Evolutionary conservation across 2,329 filamentous ascomycete species (phyloP).

Genomic region (Beauveria medogensis): DNA sequence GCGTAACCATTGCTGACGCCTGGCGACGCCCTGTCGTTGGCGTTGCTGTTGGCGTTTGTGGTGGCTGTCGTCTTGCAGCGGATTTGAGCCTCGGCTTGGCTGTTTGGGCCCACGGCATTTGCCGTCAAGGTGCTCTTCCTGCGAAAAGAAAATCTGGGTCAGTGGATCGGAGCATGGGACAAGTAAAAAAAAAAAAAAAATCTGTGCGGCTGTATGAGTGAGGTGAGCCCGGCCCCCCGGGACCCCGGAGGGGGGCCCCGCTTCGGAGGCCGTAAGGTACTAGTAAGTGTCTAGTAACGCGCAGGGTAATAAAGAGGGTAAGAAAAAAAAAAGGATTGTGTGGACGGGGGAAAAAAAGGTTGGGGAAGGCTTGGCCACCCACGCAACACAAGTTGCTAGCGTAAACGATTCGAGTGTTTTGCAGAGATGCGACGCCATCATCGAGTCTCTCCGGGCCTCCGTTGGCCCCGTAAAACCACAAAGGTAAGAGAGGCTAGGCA

Average conservation of each 20-base stretch:
- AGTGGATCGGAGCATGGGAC: conserved; percentile 13
- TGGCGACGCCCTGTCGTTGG: neutral
- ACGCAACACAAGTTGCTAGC: neutral
- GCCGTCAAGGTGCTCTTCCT: conserved; percentile 38
- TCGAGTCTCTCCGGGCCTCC: conserved; percentile 8
- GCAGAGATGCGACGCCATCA: neutral
- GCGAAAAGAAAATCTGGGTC: conserved; percentile 16
- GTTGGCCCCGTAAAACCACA: conserved; percentile 6
- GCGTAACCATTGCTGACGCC: neutral
- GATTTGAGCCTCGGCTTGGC: conserved; percentile 38
- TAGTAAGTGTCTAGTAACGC: neutral
- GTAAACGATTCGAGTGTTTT: neutral
- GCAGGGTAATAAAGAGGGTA: neutral
- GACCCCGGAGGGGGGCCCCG: neutral
- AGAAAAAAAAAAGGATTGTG: neutral
- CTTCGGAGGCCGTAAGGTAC: conserved; percentile 5
- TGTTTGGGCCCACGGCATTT: conserved; percentile 26
- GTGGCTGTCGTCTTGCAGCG: conserved; percentile 29
- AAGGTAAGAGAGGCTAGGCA: neutral
- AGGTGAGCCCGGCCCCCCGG: conserved; percentile 1
- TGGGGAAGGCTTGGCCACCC: neutral
- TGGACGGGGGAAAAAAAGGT: neutral
- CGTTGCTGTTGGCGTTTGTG: conserved; percentile 17
- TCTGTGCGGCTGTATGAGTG: neutral
- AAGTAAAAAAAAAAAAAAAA: neutral